Evolutionary conservation across 441 rosid species (phyloP).

Genomic region (Biscutella laevigata): DNA sequence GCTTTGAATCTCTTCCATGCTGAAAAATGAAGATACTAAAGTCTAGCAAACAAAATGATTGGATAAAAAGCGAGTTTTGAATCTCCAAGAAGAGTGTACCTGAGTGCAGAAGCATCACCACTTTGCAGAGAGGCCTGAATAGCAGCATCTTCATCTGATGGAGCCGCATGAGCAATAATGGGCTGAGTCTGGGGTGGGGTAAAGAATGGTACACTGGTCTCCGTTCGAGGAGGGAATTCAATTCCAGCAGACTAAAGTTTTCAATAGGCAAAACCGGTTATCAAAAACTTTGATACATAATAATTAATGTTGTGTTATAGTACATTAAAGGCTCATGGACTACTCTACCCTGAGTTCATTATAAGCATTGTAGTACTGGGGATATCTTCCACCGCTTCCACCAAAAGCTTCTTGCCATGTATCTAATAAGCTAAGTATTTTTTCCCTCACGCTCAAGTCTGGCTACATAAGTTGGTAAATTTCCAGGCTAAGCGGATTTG

Average conservation of each 20-base stretch:
- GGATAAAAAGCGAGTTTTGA: neutral
- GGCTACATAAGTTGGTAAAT: slow-evolving; percentile 50
- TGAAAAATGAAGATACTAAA: slow-evolving; percentile 25
- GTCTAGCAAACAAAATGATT: neutral
- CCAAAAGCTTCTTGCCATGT: slow-evolving; percentile 98
- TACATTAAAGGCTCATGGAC: neutral
- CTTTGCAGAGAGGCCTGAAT: slow-evolving; percentile 80
- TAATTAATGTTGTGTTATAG: neutral
- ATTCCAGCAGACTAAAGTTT: slow-evolving; percentile 68
- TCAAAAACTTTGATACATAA: neutral
- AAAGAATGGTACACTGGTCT: slow-evolving; percentile 71
- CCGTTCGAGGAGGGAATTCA: slow-evolving; percentile 88
- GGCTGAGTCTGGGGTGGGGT: slow-evolving; percentile 98
- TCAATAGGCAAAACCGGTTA: slow-evolving; percentile 2
- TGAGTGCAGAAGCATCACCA: slow-evolving; percentile 73
- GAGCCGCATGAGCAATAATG: slow-evolving; percentile 33
- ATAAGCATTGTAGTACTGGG: slow-evolving; percentile 78
- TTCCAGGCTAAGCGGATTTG: neutral
- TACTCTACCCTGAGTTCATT: slow-evolving; percentile 74
- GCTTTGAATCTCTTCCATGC: slow-evolving; percentile 67
- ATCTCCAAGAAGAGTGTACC: slow-evolving; percentile 37
- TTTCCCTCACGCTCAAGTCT: slow-evolving; percentile 82
- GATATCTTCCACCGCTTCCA: slow-evolving; percentile 72
- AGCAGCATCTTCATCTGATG: slow-evolving; percentile 75
- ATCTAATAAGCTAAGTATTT: slow-evolving; percentile 79